Evolutionary conservation across 2,329 filamentous ascomycete species (phyloP), one percentile per base, ranked within the genome.

Genomic region (Monosporascus sp.): DNA sequence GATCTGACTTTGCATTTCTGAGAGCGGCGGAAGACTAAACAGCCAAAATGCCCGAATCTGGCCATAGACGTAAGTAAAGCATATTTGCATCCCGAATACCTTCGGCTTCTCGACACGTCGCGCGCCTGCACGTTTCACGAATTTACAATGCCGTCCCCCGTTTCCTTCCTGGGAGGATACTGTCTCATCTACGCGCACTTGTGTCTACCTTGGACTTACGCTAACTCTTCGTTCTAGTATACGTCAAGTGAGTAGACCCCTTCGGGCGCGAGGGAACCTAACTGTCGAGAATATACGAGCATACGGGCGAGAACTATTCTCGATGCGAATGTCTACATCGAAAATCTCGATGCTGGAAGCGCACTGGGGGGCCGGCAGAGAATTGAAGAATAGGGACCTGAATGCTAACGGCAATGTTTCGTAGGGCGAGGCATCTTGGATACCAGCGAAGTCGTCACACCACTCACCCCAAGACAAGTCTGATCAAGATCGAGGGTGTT

Each of bases 401-500:
- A 52, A 58, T 44, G 48, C 63, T 65, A 60, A 69, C 56, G 37
- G 48, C 48, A 48, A 41, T 53, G 53, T 55, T 54, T 54, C 62
- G 60, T 73, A 95, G 90, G 90, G 93, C 91, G 83, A 92, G 91
- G 80, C 93, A 97, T 87, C 82, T 97, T 80, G 93, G 88, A 81
- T 97, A 96, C 84, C 88, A 96, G 84, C 89, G 93, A 78, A 88
- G 88, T 75, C 93, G 95, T 83, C 89, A 90, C 80, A 88, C 83
- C 79, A 91, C 87, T 74, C 91, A 89, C 83, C 88, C 93, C 68
- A 87, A 87, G 79, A 95, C 89, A 69, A 89, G 89, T 75, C 83
- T 97, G 79, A 88, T 99, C 81, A 94, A 97, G 87, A 96, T 99
- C 72, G 93, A 99, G 84, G 93, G 93, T 76, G 94, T 97, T 70